A percentile compares a stretch with the other conserved stretches of the same genome.
Evolutionary conservation across 1,284 basidiomycete genomes (phyloP).

Genomic region (Xerocomus minutiporus): DNA sequence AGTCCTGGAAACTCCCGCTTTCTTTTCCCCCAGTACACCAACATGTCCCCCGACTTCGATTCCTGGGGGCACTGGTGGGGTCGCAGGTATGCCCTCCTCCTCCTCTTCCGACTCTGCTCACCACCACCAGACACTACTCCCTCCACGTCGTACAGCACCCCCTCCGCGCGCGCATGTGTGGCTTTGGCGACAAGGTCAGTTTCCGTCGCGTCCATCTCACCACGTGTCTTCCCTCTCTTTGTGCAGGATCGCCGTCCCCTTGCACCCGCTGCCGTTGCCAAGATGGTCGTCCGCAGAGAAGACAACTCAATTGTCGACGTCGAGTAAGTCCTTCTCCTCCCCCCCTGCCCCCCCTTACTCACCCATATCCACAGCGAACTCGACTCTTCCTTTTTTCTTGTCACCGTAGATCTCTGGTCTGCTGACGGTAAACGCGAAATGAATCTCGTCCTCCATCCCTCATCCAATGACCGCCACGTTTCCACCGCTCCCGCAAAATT

Average conservation of each 20-base stretch:
- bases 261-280: constrained; percentile 83
- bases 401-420: constrained; percentile 87
- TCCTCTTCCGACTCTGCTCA: constrained; percentile 2
- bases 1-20: constrained; percentile 2
- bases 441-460: constrained; percentile 83
- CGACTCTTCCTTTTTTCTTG: constrained; percentile 80
- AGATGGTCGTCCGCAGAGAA: constrained; percentile 67
- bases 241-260: constrained; percentile 82
- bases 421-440: constrained; percentile 74
- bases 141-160: constrained; percentile 85
- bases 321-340: constrained; percentile 51
- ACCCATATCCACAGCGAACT: constrained; percentile 54
- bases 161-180: constrained; percentile 85
- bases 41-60: constrained; percentile 31
- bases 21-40: neutral
- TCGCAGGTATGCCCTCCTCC: constrained; percentile 45
- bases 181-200: constrained; percentile 88
- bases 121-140: constrained; percentile 61
- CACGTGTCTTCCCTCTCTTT: constrained; percentile 14
- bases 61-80: constrained; percentile 59
- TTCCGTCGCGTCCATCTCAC: neutral
- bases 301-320: constrained; percentile 69
- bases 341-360: constrained; percentile 13
- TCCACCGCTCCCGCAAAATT: constrained; percentile 52
- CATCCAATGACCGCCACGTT: constrained; percentile 61